Conservation (phyloP, 257 asterid genomes). For the Nicotiana tabacum region DNA sequence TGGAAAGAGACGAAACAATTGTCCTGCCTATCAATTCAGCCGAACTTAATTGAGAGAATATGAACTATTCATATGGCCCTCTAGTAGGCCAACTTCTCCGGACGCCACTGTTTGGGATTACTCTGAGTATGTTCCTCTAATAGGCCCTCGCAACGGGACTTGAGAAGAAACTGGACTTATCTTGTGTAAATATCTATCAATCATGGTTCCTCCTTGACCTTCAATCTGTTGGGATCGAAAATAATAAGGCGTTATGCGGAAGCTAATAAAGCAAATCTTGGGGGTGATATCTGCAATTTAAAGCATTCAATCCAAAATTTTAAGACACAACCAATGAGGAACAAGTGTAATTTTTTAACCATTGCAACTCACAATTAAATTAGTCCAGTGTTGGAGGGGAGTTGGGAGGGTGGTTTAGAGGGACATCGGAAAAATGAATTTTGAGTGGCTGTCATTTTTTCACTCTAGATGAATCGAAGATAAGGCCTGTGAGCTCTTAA, state of each 20-base stretch:
- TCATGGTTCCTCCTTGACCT: neutral
- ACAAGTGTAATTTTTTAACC: neutral
- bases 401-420: no score
- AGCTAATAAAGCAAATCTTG: no score
- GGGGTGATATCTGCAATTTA: neutral
- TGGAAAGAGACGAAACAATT: neutral
- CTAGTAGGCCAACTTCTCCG: neutral
- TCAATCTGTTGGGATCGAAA: no score
- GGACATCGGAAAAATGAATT: neutral
- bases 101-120: no score
- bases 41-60: neutral
- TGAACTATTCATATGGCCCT: neutral
- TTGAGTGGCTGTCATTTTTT: neutral
- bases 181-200: neutral
- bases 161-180: neutral
- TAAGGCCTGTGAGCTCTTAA: neutral
- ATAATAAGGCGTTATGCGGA: no score
- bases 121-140: rapidly evolving
- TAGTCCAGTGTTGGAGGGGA: neutral
- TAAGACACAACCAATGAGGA: neutral
- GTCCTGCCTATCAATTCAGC: neutral
- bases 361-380: no score
- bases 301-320: neutral
- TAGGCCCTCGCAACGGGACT: neutral
- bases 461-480: neutral